Evolutionary conservation across 345 rosid species (phyloP), one percentile per base, ranked within the genome.

Genomic region (Syzygium aromaticum): DNA sequence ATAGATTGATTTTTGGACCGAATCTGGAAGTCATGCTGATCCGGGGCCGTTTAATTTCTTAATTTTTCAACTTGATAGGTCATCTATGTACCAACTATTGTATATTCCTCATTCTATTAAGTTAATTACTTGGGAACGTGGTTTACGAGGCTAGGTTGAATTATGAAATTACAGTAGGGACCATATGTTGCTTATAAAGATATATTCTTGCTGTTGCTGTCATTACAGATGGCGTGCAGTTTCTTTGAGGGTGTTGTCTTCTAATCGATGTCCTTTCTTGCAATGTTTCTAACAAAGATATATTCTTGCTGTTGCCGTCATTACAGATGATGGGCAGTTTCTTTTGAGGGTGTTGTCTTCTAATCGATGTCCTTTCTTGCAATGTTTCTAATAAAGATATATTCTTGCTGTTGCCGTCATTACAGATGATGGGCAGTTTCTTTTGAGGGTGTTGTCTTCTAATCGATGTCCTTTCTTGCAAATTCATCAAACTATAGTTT

Each of bases 101-200:
- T 30, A 15, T 28, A 13, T 6, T 61, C 33, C 73, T 61, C 19
- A 3, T 61, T 14, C 73, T 6, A n/a, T 61, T n/a, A 61, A n/a
- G 14, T 14, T 61, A 61, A 61, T 61, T 61, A 27, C 33, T 27
- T n/a, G 4, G 46, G 38, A n/a, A 13, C 17, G 17, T 61, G 38
- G n/a, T n/a, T 61, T 2, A 6, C 1, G 1, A n/a, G 33, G 0
- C 33, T n/a, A 61, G 17, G 2, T 61, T 2, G 0, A 61, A n/a
- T n/a, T 19, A n/a, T n/a, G 33, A 61, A 61, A 61, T 61, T n/a
- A 0, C 67, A 27, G 7, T 25, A 28, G 0, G 17, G 73, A 3
- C 33, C 15, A 61, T 43, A 43, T n/a, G 73, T 43, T 43, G 46
- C 46, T 43, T 43, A 43, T 43, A 43, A 43, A 43, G 46, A 43